Conservation (phyloP, 495 filamentous ascomycete species). For the Penicillium ucsense region DNA sequence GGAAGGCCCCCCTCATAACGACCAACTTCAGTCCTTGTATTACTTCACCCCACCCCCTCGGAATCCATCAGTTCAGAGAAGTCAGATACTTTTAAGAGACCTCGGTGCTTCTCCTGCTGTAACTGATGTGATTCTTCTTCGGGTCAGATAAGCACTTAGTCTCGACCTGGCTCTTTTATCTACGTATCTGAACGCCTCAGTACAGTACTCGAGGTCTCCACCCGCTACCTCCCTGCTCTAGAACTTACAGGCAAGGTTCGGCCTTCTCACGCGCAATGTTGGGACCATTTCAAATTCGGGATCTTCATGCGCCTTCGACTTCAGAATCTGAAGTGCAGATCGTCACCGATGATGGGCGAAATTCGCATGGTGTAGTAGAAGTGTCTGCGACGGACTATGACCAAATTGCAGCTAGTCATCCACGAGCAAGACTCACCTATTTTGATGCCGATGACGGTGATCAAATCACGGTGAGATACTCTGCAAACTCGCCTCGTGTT, state of each 20-base stretch:
- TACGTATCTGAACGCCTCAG: slow-evolving; percentile 1
- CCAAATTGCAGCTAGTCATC: slow-evolving; percentile 34
- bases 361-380: slow-evolving; percentile 22
- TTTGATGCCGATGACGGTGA: slow-evolving; percentile 49
- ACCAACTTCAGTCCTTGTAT: slow-evolving; percentile 1
- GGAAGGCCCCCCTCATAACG: slow-evolving; percentile 1
- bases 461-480: slow-evolving; percentile 42
- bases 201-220: slow-evolving; percentile 2
- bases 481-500: neutral
- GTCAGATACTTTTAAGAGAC: no score
- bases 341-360: neutral
- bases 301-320: slow-evolving; percentile 22
- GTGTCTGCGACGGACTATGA: slow-evolving; percentile 40
- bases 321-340: neutral
- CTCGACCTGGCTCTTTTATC: neutral
- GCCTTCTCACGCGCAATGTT: slow-evolving; percentile 20
- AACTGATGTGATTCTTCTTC: no score
- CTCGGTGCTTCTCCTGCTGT: no score
- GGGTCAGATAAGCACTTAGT: neutral
- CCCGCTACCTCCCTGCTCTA: neutral
- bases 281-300: slow-evolving; percentile 35
- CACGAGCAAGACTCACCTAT: slow-evolving; percentile 43
- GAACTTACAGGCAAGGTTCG: neutral
- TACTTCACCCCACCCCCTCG: neutral
- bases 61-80: neutral